Conservation (phyloP, 1,284 basidiomycete species). For the Leccinum pachyderme region DNA sequence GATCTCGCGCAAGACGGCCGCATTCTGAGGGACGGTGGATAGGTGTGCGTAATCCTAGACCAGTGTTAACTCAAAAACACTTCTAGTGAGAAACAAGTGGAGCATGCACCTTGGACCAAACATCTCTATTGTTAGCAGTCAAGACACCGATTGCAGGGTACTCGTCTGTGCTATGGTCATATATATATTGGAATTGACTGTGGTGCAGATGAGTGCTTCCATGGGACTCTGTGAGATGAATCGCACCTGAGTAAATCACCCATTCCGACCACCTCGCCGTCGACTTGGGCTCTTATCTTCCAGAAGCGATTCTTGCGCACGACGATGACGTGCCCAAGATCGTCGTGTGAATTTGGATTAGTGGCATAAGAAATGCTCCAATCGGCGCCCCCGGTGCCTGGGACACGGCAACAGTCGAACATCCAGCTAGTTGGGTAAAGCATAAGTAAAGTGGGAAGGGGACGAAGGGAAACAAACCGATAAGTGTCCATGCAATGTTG, state of each 20-base stretch:
- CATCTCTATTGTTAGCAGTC: constrained; percentile 76
- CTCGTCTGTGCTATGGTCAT: constrained; percentile 58
- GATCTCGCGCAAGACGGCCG: constrained; percentile 64
- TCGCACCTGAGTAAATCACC: constrained; percentile 64
- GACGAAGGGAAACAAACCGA: constrained; percentile 45
- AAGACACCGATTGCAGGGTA: constrained; percentile 76
- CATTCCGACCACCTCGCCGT: constrained; percentile 64
- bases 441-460: background rate
- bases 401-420: constrained; percentile 88
- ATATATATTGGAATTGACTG: constrained; percentile 76
- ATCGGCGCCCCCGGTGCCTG: constrained; percentile 68
- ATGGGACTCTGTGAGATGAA: background rate
- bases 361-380: constrained; percentile 73
- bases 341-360: constrained; percentile 54
- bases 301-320: constrained; percentile 77
- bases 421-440: constrained; percentile 66
- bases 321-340: constrained; percentile 74
- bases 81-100: background rate
- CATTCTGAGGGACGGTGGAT: constrained; percentile 56
- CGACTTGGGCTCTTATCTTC: constrained; percentile 61
- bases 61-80: background rate
- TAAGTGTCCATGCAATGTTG: constrained; percentile 88
- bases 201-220: background rate
- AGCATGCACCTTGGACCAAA: constrained; percentile 72
- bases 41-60: constrained; percentile 63